Conservation (phyloP, 805 yeast species). For the Metschnikowia kofuensis region DNA sequence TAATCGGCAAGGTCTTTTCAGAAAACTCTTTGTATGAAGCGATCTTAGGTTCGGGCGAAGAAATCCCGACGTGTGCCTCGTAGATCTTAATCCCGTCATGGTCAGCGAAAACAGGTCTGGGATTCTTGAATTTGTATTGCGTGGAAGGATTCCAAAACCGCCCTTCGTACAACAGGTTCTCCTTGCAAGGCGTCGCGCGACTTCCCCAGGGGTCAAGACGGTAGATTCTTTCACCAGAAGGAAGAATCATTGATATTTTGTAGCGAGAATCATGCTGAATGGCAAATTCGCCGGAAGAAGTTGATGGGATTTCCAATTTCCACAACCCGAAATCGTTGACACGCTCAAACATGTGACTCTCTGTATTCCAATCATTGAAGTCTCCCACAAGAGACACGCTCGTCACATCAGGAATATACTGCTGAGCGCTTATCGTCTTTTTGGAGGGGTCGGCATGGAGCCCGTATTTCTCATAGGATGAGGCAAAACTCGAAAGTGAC, state of each 20-base stretch:
- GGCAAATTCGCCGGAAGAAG: constrained; percentile 50
- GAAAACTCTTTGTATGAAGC: constrained; percentile 89
- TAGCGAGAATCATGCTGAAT: constrained; percentile 81
- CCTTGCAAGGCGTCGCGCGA: constrained; percentile 73
- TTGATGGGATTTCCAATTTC: constrained; percentile 55
- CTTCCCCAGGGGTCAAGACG: constrained; percentile 87
- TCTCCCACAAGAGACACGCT: constrained; percentile 85
- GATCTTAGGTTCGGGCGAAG: constrained; percentile 82
- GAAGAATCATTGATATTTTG: constrained; percentile 62
- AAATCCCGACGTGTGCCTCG: constrained; percentile 95
- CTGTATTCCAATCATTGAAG: constrained; percentile 78
- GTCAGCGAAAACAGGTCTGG: constrained; percentile 53
- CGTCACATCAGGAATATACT: constrained; percentile 89
- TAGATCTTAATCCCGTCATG: constrained; percentile 63
- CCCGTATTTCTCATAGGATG: constrained; percentile 75
- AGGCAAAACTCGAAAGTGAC: constrained; percentile 60
- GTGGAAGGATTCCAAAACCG: constrained; percentile 84
- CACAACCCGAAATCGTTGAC: constrained; percentile 71
- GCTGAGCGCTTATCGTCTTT: constrained; percentile 60
- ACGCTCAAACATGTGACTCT: constrained; percentile 50
- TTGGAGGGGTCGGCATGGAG: constrained; percentile 56
- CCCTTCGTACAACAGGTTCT: constrained; percentile 65
- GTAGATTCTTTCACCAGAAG: constrained; percentile 68
- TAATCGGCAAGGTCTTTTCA: constrained; percentile 73
- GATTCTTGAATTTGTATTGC: constrained; percentile 56